A percentile compares a stretch with the other conserved stretches of the same genome.
phyloP scores from a whole-genome alignment of 1,139 yeast genomes.

The Sugiyamaella grinbergsii region DNA sequence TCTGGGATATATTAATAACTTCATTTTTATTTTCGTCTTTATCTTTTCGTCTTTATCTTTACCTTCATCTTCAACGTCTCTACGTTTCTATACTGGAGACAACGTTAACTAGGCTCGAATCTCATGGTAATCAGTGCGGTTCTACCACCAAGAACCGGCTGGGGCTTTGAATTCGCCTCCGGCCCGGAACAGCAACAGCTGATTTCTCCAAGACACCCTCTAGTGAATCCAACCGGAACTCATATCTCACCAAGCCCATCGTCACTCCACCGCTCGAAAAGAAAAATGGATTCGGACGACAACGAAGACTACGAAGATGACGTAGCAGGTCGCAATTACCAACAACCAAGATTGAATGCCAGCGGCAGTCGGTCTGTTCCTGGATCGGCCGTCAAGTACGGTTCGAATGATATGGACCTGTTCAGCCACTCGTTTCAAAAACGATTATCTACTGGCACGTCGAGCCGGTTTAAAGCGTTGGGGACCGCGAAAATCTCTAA shows the following conservation, averaged over 20 bases:
- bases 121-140: conserved; percentile 36
- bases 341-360: conserved; percentile 5
- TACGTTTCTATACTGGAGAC: too few relatives aligned
- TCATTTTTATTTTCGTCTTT: too few relatives aligned
- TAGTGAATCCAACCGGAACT: not conserved
- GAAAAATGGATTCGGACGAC: conserved; percentile 16
- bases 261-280: conserved; percentile 11
- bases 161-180: conserved; percentile 34
- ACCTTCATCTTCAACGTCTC: too few relatives aligned
- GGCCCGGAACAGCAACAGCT: conserved; percentile 3
- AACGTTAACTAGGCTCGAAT: not conserved
- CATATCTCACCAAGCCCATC: conserved; percentile 6
- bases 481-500: conserved; percentile 22
- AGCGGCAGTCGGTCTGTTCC: conserved; percentile 3
- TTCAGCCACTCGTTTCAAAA: conserved; percentile 21
- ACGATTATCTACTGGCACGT: conserved; percentile 18
- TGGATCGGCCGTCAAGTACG: not conserved
- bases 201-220: not conserved
- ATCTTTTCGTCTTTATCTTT: too few relatives aligned
- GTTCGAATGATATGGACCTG: conserved; percentile 21
- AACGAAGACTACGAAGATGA: conserved; percentile 6
- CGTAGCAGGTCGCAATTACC: conserved; percentile 1
- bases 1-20: too few relatives aligned
- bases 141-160: conserved; percentile 35
- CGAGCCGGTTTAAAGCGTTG: conserved; percentile 15